These are phyloP conservation scores for Ustilago curta DNA, from an alignment of 1,284 basidiomycete species.

Conservation along the genomic window DNA sequence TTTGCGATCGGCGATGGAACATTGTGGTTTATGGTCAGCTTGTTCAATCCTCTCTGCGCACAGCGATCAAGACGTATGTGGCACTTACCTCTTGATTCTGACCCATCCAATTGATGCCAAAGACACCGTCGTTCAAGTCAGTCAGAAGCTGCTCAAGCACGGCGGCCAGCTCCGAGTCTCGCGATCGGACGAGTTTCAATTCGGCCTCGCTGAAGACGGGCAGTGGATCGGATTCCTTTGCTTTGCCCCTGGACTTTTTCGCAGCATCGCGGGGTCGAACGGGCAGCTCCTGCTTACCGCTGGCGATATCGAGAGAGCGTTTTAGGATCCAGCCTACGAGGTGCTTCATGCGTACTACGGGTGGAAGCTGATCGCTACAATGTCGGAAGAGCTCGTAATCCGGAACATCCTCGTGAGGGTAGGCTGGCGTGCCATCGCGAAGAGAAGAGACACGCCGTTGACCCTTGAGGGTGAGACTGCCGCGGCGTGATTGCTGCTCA, in stretches of 20 bases:
- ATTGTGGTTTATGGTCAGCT: background rate
- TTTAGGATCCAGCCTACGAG: conserved; percentile 58
- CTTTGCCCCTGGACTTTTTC: conserved; percentile 42
- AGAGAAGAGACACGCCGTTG: conserved; percentile 54
- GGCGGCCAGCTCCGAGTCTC: conserved; percentile 28
- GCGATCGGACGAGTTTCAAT: conserved; percentile 33
- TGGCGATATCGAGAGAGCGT: conserved; percentile 53
- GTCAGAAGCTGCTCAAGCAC: conserved; percentile 55
- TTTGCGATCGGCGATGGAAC: background rate
- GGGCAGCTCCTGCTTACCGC: conserved; percentile 39
- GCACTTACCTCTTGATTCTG: conserved; percentile 24
- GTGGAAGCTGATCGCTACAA: conserved; percentile 56
- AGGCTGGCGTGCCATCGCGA: conserved; percentile 56
- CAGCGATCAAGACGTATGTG: background rate
- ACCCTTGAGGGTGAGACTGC: conserved; percentile 61
- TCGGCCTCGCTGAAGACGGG: conserved; percentile 50
- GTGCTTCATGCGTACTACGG: conserved; percentile 62
- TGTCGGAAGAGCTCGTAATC: conserved; percentile 62
- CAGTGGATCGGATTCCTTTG: conserved; percentile 26
- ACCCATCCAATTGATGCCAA: conserved; percentile 62
- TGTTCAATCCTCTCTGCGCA: background rate
- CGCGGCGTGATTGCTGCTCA: conserved; percentile 40
- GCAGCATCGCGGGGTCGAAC: conserved; percentile 20
- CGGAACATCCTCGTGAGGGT: conserved; percentile 62
- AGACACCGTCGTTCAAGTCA: conserved; percentile 57